Evolutionary conservation across 768 basidiomycete species (phyloP).

Genomic region (Tricholomella constricta): DNA sequence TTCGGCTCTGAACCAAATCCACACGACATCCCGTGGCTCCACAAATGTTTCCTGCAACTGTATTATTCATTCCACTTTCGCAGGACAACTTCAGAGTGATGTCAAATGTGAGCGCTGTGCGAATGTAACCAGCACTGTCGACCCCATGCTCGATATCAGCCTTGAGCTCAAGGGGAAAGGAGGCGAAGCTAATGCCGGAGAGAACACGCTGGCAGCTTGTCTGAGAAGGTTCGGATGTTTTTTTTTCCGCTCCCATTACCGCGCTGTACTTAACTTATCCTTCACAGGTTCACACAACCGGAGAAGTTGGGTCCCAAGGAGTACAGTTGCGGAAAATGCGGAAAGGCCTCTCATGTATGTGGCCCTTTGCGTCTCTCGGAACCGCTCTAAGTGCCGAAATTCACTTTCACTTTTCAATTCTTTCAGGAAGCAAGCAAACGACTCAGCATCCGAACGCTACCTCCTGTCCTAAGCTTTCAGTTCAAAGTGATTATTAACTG

Average conservation of each 20-base stretch:
- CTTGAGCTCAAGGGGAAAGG: conserved; percentile 72
- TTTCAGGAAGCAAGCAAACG: conserved; percentile 78
- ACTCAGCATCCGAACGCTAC: conserved; percentile 80
- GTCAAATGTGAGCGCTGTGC: conserved; percentile 87
- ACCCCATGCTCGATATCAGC: conserved; percentile 90
- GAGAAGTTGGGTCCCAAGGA: conserved; percentile 84
- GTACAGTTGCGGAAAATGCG: conserved; percentile 84
- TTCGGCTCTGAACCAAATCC: conserved; percentile 83
- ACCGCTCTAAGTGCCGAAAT: background rate
- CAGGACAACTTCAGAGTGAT: conserved; percentile 84
- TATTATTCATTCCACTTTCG: conserved; percentile 88
- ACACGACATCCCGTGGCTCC: conserved; percentile 71
- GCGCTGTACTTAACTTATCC: conserved; percentile 1
- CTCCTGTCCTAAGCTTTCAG: conserved; percentile 90
- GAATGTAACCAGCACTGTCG: conserved; percentile 74
- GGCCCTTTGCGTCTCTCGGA: conserved; percentile 1
- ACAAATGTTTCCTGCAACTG: conserved; percentile 85
- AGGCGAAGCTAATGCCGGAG: conserved; percentile 42
- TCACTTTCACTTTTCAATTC: conserved; percentile 4
- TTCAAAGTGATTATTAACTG: conserved; percentile 66
- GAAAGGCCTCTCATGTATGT: conserved; percentile 64
- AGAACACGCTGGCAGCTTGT: conserved; percentile 74
- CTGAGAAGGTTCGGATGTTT: conserved; percentile 58
- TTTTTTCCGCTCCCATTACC: conserved; percentile 8
- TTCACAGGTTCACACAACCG: conserved; percentile 73